A percentile compares a stretch with the other conserved stretches of the same genome.
Evolutionary conservation across 2,329 filamentous ascomycete genomes (phyloP).

Genomic region (Calonectria fujianensis): DNA sequence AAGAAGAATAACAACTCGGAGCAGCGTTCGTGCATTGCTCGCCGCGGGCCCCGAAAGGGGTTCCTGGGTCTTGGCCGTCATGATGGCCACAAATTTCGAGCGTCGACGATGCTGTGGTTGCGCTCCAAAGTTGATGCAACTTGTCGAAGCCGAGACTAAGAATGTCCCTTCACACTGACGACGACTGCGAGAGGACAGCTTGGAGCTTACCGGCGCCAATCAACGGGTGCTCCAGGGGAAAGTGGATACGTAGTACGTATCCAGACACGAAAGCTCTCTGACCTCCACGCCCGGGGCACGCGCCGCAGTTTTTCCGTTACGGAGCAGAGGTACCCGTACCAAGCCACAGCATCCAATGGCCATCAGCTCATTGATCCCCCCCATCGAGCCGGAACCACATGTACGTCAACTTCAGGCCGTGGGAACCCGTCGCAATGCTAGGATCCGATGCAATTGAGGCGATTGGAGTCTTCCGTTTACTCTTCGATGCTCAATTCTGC

Average conservation of each 20-base stretch:
- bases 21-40: slow-evolving; percentile 87
- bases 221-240: slow-evolving; percentile 39
- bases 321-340: slow-evolving; percentile 24
- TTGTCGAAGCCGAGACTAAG: slow-evolving; percentile 55
- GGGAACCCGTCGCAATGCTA: background rate
- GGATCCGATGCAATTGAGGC: slow-evolving; percentile 31
- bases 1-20: slow-evolving; percentile 91
- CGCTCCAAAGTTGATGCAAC: slow-evolving; percentile 58
- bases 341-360: slow-evolving; percentile 44
- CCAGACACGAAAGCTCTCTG: slow-evolving; percentile 38
- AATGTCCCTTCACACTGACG: slow-evolving; percentile 50
- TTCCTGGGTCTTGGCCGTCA: slow-evolving; percentile 68
- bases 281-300: slow-evolving; percentile 27
- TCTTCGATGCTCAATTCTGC: background rate
- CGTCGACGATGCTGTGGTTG: slow-evolving; percentile 55
- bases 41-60: slow-evolving; percentile 85
- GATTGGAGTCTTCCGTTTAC: background rate
- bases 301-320: slow-evolving; percentile 51
- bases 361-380: slow-evolving; percentile 44
- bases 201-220: slow-evolving; percentile 62
- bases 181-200: slow-evolving; percentile 64
- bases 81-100: slow-evolving; percentile 61
- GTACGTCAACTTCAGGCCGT: slow-evolving; percentile 42
- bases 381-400: slow-evolving; percentile 4
- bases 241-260: slow-evolving; percentile 52